phyloP scores from a whole-genome alignment of 306 rosid species.

The Chamaecrista fasciculata region DNA sequence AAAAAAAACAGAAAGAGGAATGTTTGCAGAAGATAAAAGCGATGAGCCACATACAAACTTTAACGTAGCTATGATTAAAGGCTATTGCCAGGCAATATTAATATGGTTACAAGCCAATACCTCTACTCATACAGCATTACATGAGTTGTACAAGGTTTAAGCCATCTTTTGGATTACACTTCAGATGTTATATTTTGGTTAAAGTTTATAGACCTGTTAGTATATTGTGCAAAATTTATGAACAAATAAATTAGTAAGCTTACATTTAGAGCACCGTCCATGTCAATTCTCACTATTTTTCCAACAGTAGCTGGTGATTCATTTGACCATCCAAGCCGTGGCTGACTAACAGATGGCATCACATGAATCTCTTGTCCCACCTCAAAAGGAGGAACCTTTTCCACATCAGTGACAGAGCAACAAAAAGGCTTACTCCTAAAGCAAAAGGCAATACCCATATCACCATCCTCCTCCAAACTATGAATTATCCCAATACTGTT shows the following conservation, averaged over 20 bases:
- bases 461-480: constrained; percentile 92
- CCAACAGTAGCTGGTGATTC: constrained; percentile 94
- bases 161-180: background rate
- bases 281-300: constrained; percentile 75
- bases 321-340: constrained; percentile 95
- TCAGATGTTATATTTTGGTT: background rate
- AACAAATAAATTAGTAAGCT: constrained; percentile 34
- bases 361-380: constrained; percentile 86
- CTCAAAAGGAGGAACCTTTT: constrained; percentile 85
- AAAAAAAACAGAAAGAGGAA: background rate
- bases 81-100: constrained; percentile 14
- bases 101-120: constrained; percentile 9
- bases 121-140: background rate
- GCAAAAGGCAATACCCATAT: constrained; percentile 94
- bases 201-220: background rate
- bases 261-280: constrained; percentile 97
- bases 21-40: background rate
- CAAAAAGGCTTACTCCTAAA: constrained; percentile 90
- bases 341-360: constrained; percentile 72
- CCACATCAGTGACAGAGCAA: constrained; percentile 95
- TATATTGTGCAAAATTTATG: constrained; percentile 13
- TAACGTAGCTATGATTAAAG: background rate
- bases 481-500: constrained; percentile 90
- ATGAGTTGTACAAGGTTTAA: constrained; percentile 19
- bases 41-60: background rate